Conservation (phyloP, 345 rosid genomes). For the Iberis pinnata region DNA sequence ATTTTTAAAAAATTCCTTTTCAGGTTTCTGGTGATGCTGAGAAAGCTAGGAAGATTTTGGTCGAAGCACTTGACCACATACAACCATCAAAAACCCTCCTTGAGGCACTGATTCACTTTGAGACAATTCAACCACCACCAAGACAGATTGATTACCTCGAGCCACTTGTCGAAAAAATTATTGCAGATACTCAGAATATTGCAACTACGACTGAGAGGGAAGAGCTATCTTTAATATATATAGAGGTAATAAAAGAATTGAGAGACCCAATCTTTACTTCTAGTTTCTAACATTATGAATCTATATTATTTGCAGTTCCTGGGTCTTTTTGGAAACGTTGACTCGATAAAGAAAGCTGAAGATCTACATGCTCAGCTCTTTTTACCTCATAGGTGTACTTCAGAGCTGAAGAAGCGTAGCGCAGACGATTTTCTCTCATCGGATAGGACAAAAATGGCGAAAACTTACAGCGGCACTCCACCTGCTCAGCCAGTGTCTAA, state of each 20-base stretch:
- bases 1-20: conserved; percentile 7
- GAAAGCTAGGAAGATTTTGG: conserved; percentile 68
- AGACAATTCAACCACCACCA: conserved; percentile 58
- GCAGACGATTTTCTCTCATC: conserved; percentile 78
- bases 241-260: conserved; percentile 69
- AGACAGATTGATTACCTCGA: conserved; percentile 68
- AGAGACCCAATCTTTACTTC: no score
- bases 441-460: conserved; percentile 76
- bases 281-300: not conserved
- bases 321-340: conserved; percentile 67
- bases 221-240: conserved; percentile 73
- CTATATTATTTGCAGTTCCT: conserved; percentile 49
- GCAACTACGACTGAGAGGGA: conserved; percentile 68
- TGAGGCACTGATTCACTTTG: conserved; percentile 73
- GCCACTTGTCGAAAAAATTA: conserved; percentile 60
- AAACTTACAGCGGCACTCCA: conserved; percentile 46
- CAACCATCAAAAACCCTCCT: conserved; percentile 72
- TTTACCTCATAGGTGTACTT: conserved; percentile 50
- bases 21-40: conserved; percentile 65
- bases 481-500: conserved; percentile 58
- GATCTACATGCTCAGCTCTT: conserved; percentile 76
- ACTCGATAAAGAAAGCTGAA: conserved; percentile 61
- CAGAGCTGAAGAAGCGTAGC: conserved; percentile 69
- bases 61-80: conserved; percentile 63
- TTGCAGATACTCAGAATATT: conserved; percentile 43